These are phyloP conservation scores for Tubosaeta sp. DNA, from an alignment of 768 basidiomycete species.

Conservation along the genomic window DNA sequence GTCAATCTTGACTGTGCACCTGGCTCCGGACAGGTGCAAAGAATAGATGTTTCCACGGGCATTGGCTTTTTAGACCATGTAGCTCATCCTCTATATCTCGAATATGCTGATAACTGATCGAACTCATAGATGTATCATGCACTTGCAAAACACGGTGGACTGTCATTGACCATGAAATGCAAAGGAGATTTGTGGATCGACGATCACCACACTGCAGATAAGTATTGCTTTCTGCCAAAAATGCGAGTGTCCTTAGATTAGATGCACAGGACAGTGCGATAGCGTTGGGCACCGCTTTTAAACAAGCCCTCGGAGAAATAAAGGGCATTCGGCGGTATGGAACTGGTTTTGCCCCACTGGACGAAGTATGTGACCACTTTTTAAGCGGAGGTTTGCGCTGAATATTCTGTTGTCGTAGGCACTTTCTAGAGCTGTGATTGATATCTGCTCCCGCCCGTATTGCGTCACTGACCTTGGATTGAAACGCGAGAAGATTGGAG, in stretches of 20 bases:
- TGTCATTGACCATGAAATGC: slow-evolving; percentile 88
- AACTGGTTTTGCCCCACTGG: slow-evolving; percentile 93
- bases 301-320: slow-evolving; percentile 90
- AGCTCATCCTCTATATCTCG: slow-evolving; percentile 14
- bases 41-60: slow-evolving; percentile 84
- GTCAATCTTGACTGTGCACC: slow-evolving; percentile 80
- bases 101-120: background rate
- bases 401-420: slow-evolving; percentile 51
- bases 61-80: slow-evolving; percentile 99
- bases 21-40: slow-evolving; percentile 56
- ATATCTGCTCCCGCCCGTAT: slow-evolving; percentile 96
- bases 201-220: slow-evolving; percentile 99
- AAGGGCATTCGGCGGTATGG: slow-evolving; percentile 94
- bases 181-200: slow-evolving; percentile 97
- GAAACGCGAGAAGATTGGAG: slow-evolving; percentile 88
- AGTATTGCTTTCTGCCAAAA: slow-evolving; percentile 36
- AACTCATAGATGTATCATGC: slow-evolving; percentile 88
- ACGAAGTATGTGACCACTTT: slow-evolving; percentile 62
- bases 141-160: slow-evolving; percentile 93
- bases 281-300: slow-evolving; percentile 87
- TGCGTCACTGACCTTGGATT: slow-evolving; percentile 90
- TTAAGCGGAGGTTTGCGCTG: slow-evolving; percentile 1
- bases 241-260: slow-evolving; percentile 5
- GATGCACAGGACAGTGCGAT: slow-evolving; percentile 80
- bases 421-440: slow-evolving; percentile 91